Base-by-base conservation (phyloP, 179 eudicot species). In the Vitellaria paradoxa region DNA sequence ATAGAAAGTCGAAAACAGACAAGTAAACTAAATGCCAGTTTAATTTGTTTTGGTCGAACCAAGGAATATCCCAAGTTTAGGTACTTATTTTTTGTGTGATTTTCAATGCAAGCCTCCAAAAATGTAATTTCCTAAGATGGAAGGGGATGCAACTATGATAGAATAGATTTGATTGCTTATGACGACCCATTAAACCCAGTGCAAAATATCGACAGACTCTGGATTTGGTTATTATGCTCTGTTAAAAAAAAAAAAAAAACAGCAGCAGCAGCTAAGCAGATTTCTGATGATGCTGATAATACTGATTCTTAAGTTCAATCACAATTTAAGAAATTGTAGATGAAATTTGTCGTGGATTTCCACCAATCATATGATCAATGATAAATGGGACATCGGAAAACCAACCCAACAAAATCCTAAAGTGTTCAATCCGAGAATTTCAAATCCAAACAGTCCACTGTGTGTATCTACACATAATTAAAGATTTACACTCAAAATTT, bases 11-110 rank as follows among this genome's bases (percentile, higher is more conserved):
- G 2, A 30, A 30, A 30, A 30, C 1, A 30, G 37, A 30, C 1
- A 30, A 30, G 37, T 2, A 30, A 30, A 30, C 37, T 2, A 30
- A 30, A 30, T 2, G 37, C 37, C 37, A n/a, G n/a, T n/a, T n/a
- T n/a, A n/a, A n/a, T n/a, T n/a, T n/a, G n/a, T n/a, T n/a, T n/a
- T n/a, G n/a, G n/a, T n/a, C n/a, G n/a, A n/a, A n/a, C n/a, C n/a
- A n/a, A n/a, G n/a, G n/a, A n/a, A n/a, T n/a, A n/a, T n/a, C n/a
- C n/a, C n/a, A n/a, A n/a, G n/a, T n/a, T n/a, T n/a, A n/a, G n/a
- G n/a, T n/a, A n/a, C n/a, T n/a, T n/a, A n/a, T n/a, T n/a, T 86
- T 96, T 96, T 61, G 99, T 96, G 83, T 96, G 95, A 80, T 96
- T 96, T 84, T 96, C 99, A 49, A 96, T 86, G 83, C 98, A 93